Evolutionary conservation across 768 basidiomycete species (phyloP).

Genomic region (Coprinopsis sp.): DNA sequence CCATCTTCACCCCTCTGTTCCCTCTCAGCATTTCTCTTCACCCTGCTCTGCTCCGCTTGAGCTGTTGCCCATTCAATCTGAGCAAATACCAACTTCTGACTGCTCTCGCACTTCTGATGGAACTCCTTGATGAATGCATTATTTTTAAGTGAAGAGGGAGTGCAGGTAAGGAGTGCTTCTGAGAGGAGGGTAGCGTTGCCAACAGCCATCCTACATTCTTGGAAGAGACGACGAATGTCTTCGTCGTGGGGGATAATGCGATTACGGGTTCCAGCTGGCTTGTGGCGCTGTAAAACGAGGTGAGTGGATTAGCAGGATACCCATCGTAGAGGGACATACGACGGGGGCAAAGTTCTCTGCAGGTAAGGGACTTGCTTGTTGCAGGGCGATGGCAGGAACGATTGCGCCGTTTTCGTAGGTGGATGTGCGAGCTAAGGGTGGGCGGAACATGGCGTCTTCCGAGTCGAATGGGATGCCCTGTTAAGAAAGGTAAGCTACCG

Average conservation of each 20-base stretch:
- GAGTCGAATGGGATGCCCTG: conserved; percentile 75
- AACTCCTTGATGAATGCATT: conserved; percentile 84
- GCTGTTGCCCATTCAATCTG: conserved; percentile 92
- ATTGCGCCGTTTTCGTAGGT: too few species aligned
- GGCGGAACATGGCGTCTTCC: conserved; percentile 77
- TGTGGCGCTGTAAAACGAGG: too few species aligned
- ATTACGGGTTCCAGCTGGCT: conserved; percentile 35
- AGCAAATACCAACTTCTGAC: conserved; percentile 78
- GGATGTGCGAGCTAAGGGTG: conserved; percentile 41
- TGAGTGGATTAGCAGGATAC: too few species aligned
- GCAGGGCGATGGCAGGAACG: conserved; percentile 36
- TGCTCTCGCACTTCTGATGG: conserved; percentile 67
- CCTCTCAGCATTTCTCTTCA: conserved; percentile 22
- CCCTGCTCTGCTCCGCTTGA: conserved; percentile 67
- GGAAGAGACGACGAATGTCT: conserved; percentile 74
- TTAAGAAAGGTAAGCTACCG: conserved; percentile 18
- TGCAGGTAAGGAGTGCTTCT: conserved; percentile 64
- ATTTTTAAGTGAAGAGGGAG: conserved; percentile 63
- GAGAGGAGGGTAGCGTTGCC: too few species aligned
- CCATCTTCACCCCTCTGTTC: conserved; percentile 22
- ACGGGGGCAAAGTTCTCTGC: too few species aligned
- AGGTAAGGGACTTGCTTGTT: conserved; percentile 20
- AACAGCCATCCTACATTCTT: conserved; percentile 82
- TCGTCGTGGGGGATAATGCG: conserved; percentile 68
- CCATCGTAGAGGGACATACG: too few species aligned